These are phyloP conservation scores for Clarireedia homoeocarpa DNA, from an alignment of 2,329 filamentous ascomycete species.

Conservation along the genomic window DNA sequence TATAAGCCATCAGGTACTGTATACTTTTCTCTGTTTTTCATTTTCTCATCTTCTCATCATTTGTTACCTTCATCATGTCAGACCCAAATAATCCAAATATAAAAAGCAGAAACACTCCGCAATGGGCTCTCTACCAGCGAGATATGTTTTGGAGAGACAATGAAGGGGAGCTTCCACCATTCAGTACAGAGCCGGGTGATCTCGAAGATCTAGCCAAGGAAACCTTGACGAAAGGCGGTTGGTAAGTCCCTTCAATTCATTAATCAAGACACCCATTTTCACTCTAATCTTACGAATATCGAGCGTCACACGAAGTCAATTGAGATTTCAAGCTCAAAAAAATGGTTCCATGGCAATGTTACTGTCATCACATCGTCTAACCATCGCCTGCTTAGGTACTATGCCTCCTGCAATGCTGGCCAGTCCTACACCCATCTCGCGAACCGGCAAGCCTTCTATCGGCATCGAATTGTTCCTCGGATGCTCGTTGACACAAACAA, in stretches of 20 bases:
- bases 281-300: neutral
- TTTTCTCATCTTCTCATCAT: neutral
- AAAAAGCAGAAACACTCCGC: slow-evolving; percentile 40
- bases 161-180: slow-evolving; percentile 38
- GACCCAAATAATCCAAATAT: slow-evolving; percentile 47
- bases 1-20: neutral
- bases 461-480: slow-evolving; percentile 53
- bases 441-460: slow-evolving; percentile 57
- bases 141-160: slow-evolving; percentile 48
- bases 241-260: slow-evolving; percentile 27
- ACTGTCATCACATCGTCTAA: neutral
- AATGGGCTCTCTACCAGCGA: slow-evolving; percentile 47
- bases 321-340: neutral
- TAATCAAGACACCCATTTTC: neutral
- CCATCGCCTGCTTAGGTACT: slow-evolving; percentile 31
- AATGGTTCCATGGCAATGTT: neutral
- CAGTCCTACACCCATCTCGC: slow-evolving; percentile 44
- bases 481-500: slow-evolving; percentile 51
- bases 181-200: slow-evolving; percentile 49
- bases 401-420: slow-evolving; percentile 49
- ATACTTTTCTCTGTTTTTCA: neutral
- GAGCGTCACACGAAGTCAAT: too few species aligned
- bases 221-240: slow-evolving; percentile 49
- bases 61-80: slow-evolving; percentile 15
- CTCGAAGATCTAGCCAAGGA: slow-evolving; percentile 51